Evolutionary conservation across 805 yeast genomes (phyloP).

Genomic region (Priceomyces carsonii): DNA sequence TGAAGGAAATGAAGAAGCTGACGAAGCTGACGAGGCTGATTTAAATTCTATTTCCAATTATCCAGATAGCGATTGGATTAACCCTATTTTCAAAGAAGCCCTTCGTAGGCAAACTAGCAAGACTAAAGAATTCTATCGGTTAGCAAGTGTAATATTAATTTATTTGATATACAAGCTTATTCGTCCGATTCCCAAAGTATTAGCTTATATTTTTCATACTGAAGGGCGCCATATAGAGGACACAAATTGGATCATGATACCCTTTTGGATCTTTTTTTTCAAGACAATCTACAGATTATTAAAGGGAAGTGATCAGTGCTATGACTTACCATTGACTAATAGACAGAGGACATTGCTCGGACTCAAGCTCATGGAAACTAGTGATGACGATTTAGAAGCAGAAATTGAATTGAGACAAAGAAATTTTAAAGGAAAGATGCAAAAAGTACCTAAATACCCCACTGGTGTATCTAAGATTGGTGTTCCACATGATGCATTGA

Average conservation of each 20-base stretch:
- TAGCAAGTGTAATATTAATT: conserved; percentile 14
- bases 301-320: conserved; percentile 49
- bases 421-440: conserved; percentile 15
- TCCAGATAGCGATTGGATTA: conserved; percentile 36
- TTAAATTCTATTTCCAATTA: background rate
- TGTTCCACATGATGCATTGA: background rate
- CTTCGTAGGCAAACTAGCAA: conserved; percentile 44
- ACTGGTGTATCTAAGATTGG: conserved; percentile 1
- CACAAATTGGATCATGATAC: background rate
- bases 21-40: conserved; percentile 8
- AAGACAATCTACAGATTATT: conserved; percentile 27
- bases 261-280: conserved; percentile 3
- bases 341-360: conserved; percentile 50
- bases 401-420: conserved; percentile 23
- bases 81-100: conserved; percentile 47
- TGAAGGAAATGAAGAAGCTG: conserved; percentile 11
- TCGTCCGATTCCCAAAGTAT: background rate
- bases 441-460: conserved; percentile 21
- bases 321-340: conserved; percentile 49
- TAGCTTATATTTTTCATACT: background rate
- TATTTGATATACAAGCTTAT: background rate
- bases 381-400: conserved; percentile 15
- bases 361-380: conserved; percentile 18
- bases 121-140: conserved; percentile 34
- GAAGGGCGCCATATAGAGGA: background rate